These are phyloP conservation scores for Lathyrus sativus DNA, from an alignment of 306 rosid species.

Conservation along the genomic window DNA sequence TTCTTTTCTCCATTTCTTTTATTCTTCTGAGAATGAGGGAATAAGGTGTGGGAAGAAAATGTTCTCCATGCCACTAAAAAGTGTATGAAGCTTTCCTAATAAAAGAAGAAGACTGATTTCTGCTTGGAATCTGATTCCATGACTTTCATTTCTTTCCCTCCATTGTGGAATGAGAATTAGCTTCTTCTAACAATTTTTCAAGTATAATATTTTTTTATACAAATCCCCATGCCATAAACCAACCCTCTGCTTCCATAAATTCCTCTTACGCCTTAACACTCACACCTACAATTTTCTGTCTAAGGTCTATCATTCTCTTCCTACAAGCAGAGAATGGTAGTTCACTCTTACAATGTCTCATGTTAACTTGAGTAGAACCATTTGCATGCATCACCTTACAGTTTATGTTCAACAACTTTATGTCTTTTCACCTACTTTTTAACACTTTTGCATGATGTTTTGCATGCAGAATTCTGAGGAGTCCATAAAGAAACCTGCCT, in stretches of 20 bases:
- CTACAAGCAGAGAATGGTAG: slow-evolving; percentile 41
- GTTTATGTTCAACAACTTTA: slow-evolving; percentile 30
- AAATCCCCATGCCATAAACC: slow-evolving; percentile 24
- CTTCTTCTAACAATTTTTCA: slow-evolving; percentile 35
- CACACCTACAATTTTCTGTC: slow-evolving; percentile 19
- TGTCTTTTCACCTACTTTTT: slow-evolving; percentile 4
- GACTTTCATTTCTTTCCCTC: slow-evolving; percentile 44
- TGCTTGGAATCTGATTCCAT: slow-evolving; percentile 44
- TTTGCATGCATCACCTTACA: slow-evolving; percentile 15
- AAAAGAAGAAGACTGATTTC: slow-evolving; percentile 22
- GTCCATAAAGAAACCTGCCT: slow-evolving; percentile 43
- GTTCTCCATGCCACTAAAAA: slow-evolving; percentile 19
- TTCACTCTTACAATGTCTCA: background rate
- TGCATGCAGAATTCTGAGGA: slow-evolving; percentile 44
- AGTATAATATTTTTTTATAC: slow-evolving; percentile 34
- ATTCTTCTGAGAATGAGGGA: slow-evolving; percentile 22
- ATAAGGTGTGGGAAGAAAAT: slow-evolving; percentile 29
- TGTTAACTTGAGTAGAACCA: background rate
- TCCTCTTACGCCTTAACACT: slow-evolving; percentile 21
- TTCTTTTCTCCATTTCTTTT: slow-evolving; percentile 1
- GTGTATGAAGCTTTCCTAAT: slow-evolving; percentile 17
- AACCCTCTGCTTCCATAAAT: slow-evolving; percentile 39
- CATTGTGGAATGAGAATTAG: slow-evolving; percentile 51
- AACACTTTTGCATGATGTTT: slow-evolving; percentile 35
- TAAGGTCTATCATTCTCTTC: slow-evolving; percentile 20